A percentile compares a stretch with the other conserved stretches of the same genome.
phyloP scores from a whole-genome alignment of 495 filamentous ascomycete genomes.

The Neurospora sp. region DNA sequence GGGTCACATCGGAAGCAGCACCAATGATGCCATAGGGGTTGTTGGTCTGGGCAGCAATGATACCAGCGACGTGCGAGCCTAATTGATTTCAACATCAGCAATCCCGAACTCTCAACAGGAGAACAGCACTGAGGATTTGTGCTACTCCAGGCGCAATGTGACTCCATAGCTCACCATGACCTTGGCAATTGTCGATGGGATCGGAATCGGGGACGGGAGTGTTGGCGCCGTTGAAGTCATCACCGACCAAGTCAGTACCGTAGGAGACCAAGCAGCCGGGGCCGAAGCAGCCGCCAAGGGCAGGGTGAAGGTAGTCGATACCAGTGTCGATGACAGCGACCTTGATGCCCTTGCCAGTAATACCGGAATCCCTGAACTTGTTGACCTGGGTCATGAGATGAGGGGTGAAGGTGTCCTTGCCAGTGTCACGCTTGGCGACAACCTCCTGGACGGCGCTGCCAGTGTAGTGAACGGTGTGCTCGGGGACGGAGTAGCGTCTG shows the following conservation, averaged over 20 bases:
- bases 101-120: background rate
- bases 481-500: conserved; percentile 30
- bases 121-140: background rate
- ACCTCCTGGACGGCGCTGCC: conserved; percentile 20
- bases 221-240: conserved; percentile 34
- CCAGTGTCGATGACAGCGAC: conserved; percentile 40
- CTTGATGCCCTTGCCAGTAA: conserved; percentile 37
- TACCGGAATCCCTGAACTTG: conserved; percentile 33
- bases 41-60: conserved; percentile 43
- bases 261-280: conserved; percentile 44
- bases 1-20: conserved; percentile 42
- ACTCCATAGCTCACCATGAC: conserved; percentile 20
- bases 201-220: conserved; percentile 36
- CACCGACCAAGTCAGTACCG: conserved; percentile 44
- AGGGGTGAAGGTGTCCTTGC: conserved; percentile 30
- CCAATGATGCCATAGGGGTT: conserved; percentile 43
- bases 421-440: conserved; percentile 20
- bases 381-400: conserved; percentile 42
- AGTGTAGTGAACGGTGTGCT: conserved; percentile 35
- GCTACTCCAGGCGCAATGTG: background rate
- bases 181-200: conserved; percentile 34
- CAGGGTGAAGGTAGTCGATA: conserved; percentile 48
- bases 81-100: background rate
- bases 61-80: conserved; percentile 40
- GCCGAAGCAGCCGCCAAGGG: conserved; percentile 48